These are phyloP conservation scores for Metschnikowia shivogae DNA, from an alignment of 805 yeast genomes.

Conservation along the genomic window DNA sequence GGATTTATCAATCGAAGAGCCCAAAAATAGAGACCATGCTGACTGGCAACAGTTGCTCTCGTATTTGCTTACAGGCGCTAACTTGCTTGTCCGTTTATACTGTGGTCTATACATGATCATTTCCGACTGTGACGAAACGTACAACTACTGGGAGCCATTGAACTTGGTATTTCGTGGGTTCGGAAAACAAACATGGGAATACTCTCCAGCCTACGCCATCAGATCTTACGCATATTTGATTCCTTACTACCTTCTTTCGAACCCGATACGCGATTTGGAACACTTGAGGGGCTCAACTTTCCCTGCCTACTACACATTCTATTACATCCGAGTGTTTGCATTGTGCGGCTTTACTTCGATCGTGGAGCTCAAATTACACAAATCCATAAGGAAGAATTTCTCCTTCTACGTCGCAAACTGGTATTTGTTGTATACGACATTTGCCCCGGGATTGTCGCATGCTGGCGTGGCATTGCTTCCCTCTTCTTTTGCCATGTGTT, in stretches of 20 bases:
- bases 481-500: conserved; percentile 62
- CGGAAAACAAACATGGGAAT: conserved; percentile 96
- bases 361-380: conserved; percentile 53
- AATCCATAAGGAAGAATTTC: conserved; percentile 34
- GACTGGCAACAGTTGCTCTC: conserved; percentile 6
- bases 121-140: conserved; percentile 89
- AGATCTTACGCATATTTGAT: conserved; percentile 78
- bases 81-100: conserved; percentile 23
- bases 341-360: conserved; percentile 34
- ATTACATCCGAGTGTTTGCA: conserved; percentile 44
- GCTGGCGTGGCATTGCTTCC: conserved; percentile 86
- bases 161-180: conserved; percentile 72
- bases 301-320: conserved; percentile 43
- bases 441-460: conserved; percentile 82
- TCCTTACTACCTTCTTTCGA: conserved; percentile 38
- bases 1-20: background rate
- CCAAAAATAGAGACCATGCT: background rate
- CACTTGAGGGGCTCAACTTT: conserved; percentile 12
- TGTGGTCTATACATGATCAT: conserved; percentile 60
- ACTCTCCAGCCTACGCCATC: conserved; percentile 83
- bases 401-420: conserved; percentile 45
- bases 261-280: conserved; percentile 18
- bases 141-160: conserved; percentile 93
- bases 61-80: conserved; percentile 11
- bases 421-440: conserved; percentile 58